These are phyloP conservation scores for Penicillium sp. DNA, from an alignment of 2,329 filamentous ascomycete species.

Conservation along the genomic window DNA sequence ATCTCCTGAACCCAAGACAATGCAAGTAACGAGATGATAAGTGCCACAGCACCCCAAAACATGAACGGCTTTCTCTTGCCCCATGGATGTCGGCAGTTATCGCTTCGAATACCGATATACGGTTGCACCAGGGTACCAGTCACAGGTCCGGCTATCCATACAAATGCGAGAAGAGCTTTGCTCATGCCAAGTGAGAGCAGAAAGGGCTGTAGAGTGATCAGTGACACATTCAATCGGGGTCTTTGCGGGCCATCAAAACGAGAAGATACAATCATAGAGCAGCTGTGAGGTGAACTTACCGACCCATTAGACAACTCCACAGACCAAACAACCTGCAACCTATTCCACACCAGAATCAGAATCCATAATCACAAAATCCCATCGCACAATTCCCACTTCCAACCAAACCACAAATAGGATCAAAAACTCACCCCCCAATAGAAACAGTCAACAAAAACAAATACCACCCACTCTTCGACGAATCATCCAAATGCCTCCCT, in stretches of 20 bases:
- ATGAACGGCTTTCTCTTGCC: conserved; percentile 84
- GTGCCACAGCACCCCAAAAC: conserved; percentile 71
- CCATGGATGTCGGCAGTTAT: conserved; percentile 75
- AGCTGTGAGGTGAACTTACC: conserved; percentile 48
- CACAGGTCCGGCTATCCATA: conserved; percentile 83
- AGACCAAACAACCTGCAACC: conserved; percentile 93
- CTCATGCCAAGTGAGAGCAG: conserved; percentile 79
- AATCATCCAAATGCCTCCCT: conserved; percentile 54
- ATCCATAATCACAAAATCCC: not conserved
- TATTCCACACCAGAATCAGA: conserved; percentile 35
- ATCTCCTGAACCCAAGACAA: conserved; percentile 78
- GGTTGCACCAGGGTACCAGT: conserved; percentile 81
- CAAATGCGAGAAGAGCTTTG: conserved; percentile 80
- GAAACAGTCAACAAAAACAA: conserved; percentile 83
- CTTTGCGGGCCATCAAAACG: not conserved
- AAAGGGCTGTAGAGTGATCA: conserved; percentile 61
- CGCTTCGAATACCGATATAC: conserved; percentile 80
- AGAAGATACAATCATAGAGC: not conserved
- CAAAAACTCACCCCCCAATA: conserved; percentile 68
- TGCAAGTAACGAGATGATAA: conserved; percentile 69
- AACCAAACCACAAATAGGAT: not conserved
- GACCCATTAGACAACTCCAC: conserved; percentile 94
- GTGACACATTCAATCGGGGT: not conserved
- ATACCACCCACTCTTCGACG: conserved; percentile 80
- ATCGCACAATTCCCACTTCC: not conserved